These are phyloP conservation scores for Westerdykella ornata DNA, from an alignment of 2,329 filamentous ascomycete genomes.

Conservation along the genomic window DNA sequence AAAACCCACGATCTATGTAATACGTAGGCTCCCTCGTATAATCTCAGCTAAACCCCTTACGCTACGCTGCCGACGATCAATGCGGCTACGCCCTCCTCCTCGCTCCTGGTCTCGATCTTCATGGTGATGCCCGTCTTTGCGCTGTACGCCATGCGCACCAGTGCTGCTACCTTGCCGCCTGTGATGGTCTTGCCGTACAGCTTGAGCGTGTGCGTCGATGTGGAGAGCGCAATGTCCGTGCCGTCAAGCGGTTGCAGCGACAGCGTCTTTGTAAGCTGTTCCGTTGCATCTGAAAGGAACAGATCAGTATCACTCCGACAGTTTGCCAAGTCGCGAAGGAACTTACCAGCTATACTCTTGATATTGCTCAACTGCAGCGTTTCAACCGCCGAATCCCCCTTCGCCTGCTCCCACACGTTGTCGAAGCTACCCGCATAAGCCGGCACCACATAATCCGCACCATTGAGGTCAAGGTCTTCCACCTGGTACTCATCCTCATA, in stretches of 20 bases:
- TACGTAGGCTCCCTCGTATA: neutral
- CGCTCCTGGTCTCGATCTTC: conserved; percentile 85
- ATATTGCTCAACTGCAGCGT: conserved; percentile 80
- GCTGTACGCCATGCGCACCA: conserved; percentile 88
- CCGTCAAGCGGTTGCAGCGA: conserved; percentile 92
- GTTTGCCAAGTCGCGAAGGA: conserved; percentile 11
- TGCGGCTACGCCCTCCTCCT: conserved; percentile 84
- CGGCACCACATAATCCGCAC: conserved; percentile 89
- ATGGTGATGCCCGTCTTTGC: conserved; percentile 90
- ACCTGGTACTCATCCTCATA: conserved; percentile 99
- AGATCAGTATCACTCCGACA: conserved; percentile 13
- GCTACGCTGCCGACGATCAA: conserved; percentile 79
- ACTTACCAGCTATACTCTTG: conserved; percentile 84
- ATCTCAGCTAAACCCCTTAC: conserved; percentile 37
- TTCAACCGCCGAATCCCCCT: conserved; percentile 84
- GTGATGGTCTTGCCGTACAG: conserved; percentile 90
- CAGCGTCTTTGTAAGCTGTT: conserved; percentile 77
- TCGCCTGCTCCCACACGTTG: conserved; percentile 90
- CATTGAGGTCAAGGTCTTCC: conserved; percentile 82
- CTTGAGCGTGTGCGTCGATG: conserved; percentile 89
- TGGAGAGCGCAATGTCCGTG: conserved; percentile 81
- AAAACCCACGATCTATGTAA: neutral
- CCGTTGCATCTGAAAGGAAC: conserved; percentile 66
- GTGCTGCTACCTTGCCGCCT: conserved; percentile 80
- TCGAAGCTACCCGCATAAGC: conserved; percentile 93